A percentile compares a stretch with the other conserved stretches of the same genome.
phyloP scores from a whole-genome alignment of 768 basidiomycete species.

The Lentinus brumalis region DNA sequence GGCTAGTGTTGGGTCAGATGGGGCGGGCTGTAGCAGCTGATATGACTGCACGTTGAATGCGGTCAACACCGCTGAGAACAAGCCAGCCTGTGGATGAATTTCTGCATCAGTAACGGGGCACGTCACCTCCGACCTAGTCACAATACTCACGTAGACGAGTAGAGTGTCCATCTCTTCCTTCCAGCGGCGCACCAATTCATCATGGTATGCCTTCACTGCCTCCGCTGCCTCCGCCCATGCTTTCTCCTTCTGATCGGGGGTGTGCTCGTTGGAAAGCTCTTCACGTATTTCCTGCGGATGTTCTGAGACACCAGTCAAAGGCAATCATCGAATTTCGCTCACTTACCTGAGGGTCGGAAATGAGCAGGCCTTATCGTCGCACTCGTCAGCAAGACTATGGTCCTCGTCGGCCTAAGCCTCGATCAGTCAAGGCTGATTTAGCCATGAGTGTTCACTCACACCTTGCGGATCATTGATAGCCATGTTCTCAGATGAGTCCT shows the following conservation, averaged over 20 bases:
- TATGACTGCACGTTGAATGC: conserved; percentile 26
- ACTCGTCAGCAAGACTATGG: too few relatives aligned
- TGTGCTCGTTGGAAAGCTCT: background rate
- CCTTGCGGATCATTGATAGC: too few relatives aligned
- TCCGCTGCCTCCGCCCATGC: conserved; percentile 10
- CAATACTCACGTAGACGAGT: conserved; percentile 21
- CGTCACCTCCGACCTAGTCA: background rate
- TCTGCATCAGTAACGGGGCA: background rate
- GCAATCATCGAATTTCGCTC: too few relatives aligned
- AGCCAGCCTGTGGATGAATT: conserved; percentile 20
- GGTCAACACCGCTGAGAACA: conserved; percentile 30
- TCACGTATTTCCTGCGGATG: conserved; percentile 3
- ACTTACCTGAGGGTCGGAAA: too few relatives aligned
- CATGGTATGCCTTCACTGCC: conserved; percentile 14
- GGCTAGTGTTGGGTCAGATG: conserved; percentile 2
- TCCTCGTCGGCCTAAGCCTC: too few relatives aligned
- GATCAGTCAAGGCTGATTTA: too few relatives aligned
- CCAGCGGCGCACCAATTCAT: conserved; percentile 16
- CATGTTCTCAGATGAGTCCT: too few relatives aligned
- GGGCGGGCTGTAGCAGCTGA: conserved; percentile 13
- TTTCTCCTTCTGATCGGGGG: background rate
- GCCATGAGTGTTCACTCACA: too few relatives aligned
- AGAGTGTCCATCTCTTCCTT: conserved; percentile 26
- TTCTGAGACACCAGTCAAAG: too few relatives aligned
- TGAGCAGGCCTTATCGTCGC: too few relatives aligned